phyloP scores from a whole-genome alignment of 768 basidiomycete species.

The Tephrocybe sp. region DNA sequence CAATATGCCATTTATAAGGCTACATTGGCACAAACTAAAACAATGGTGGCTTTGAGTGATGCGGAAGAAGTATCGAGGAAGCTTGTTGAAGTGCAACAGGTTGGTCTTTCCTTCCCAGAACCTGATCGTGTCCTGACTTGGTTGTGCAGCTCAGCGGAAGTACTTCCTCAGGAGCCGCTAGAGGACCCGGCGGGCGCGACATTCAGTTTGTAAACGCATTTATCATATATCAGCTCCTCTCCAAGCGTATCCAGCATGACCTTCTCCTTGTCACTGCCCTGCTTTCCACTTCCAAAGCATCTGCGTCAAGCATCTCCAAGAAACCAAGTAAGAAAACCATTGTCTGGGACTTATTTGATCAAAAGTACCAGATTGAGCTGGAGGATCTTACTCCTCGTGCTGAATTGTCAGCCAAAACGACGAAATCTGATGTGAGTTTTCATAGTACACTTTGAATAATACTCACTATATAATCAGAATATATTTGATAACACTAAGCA shows the following conservation, averaged over 20 bases:
- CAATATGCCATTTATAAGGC: too few relatives aligned
- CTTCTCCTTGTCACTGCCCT: conserved; percentile 72
- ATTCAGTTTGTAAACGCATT: conserved; percentile 85
- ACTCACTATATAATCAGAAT: too few relatives aligned
- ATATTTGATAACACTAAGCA: too few relatives aligned
- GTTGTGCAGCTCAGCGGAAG: conserved; percentile 35
- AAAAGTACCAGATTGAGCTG: too few relatives aligned
- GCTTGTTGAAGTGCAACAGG: conserved; percentile 83
- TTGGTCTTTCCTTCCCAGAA: conserved; percentile 22
- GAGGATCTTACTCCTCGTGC: too few relatives aligned
- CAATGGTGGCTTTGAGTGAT: conserved; percentile 83
- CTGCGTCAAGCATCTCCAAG: conserved; percentile 7
- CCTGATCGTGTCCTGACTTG: conserved; percentile 5
- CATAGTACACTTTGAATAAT: too few relatives aligned
- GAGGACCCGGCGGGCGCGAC: conserved; percentile 55
- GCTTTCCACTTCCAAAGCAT: conserved; percentile 37
- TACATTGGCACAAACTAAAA: too few relatives aligned
- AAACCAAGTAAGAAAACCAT: conserved; percentile 30
- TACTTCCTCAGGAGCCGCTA: conserved; percentile 24
- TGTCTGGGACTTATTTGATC: too few relatives aligned
- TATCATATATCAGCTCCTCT: conserved; percentile 83
- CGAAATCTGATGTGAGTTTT: too few relatives aligned
- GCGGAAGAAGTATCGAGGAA: conserved; percentile 84
- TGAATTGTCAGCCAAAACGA: too few relatives aligned
- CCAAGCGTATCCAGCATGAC: conserved; percentile 86